Evolutionary conservation across 345 rosid species (phyloP), one percentile per base, ranked within the genome.

Genomic region (Dipteronia dyeriana): DNA sequence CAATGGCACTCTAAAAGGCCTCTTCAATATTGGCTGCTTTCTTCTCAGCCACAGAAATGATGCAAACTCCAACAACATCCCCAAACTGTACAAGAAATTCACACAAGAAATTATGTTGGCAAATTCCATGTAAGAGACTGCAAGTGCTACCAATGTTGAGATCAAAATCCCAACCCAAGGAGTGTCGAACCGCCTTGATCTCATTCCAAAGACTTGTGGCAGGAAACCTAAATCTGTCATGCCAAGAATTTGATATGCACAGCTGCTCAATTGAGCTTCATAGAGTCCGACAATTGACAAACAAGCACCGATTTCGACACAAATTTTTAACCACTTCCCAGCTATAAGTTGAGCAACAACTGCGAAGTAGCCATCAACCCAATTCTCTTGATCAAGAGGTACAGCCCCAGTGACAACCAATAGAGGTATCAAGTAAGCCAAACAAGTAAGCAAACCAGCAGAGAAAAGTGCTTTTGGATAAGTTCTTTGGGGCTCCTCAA

Each of bases 381-480:
- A 90, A 68, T 25, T 17, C 39, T 29, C 19, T 78, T 90, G 92
- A 45, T 85, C 82, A 0, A 88, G 84, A 3, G 78, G 68, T 41
- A 91, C 68, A 6, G 90, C 88, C 1, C 95, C 91, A 0, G 82
- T 89, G 29, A 88, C 94, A 4, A 98, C 98, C 5, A 95, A 78
- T 3, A 95, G 96, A 16, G 97, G 97, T 74, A 93, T 71, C 79
- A 95, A 22, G 79, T 95, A 95, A 43, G 96, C 90, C 5, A 90
- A 75, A 71, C 98, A 93, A 71, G 96, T 93, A 90, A 95, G 86
- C 57, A 91, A 80, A 68, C 90, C 94, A 4, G 96, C 93, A 19
- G 73, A 79, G 17, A 95, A 74, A 14, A 91, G 85, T 60, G 97
- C 97, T 41, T 77, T 47, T 0, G 97, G 99, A 68, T 87, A 95